Conservation (phyloP, 1,284 basidiomycete species). For the Fomitopsis schrenkii region DNA sequence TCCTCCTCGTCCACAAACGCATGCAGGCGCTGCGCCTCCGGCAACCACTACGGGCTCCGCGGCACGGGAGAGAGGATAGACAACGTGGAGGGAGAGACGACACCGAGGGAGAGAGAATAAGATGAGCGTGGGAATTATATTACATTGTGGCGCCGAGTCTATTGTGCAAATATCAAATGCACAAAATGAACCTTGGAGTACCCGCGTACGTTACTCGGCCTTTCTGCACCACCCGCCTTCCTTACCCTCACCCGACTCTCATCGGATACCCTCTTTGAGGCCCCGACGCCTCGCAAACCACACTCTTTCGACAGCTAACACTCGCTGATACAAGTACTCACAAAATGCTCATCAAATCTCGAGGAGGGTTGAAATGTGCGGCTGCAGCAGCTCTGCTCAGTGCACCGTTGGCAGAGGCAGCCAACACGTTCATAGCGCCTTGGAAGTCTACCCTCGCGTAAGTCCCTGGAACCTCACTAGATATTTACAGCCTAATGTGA, state of each 20-base stretch:
- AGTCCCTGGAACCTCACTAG: not conserved
- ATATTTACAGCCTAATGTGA: not conserved
- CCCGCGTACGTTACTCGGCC: too few species aligned
- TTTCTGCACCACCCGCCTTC: not conserved
- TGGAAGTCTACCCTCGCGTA: not conserved
- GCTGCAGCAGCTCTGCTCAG: not conserved
- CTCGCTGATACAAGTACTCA: not conserved
- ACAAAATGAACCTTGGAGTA: too few species aligned
- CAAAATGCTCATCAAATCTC: not conserved
- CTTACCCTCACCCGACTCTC: not conserved
- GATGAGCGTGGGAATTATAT: too few species aligned
- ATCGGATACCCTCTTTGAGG: not conserved
- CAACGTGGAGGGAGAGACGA: too few species aligned
- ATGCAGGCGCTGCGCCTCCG: not conserved
- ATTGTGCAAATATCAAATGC: too few species aligned
- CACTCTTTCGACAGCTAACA: not conserved
- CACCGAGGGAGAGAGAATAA: too few species aligned
- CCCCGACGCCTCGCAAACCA: constrained; percentile 5
- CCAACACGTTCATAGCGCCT: not conserved
- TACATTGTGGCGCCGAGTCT: too few species aligned
- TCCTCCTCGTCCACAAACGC: constrained; percentile 5
- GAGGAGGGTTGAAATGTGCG: not conserved
- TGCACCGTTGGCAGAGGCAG: not conserved
- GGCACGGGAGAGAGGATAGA: too few species aligned
- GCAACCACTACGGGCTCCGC: constrained; percentile 1